Conservation (phyloP, 2,329 filamentous ascomycete species). For the Sporothrix humicola region DNA sequence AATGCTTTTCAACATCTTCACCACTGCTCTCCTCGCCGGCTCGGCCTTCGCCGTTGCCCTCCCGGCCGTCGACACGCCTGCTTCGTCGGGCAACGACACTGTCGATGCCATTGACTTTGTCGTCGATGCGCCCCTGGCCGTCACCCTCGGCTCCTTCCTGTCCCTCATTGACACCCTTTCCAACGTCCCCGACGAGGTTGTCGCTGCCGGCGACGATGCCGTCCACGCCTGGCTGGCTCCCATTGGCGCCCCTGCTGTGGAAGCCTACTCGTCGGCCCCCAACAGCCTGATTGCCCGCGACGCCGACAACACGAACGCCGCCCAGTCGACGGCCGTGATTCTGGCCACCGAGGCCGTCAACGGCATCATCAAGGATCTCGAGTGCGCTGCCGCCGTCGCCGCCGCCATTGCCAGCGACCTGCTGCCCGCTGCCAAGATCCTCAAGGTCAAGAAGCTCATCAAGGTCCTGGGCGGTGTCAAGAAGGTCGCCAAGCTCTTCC, state of each 20-base stretch:
- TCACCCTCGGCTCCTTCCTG: slow-evolving; percentile 29
- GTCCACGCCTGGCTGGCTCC: slow-evolving; percentile 28
- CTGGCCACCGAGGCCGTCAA: slow-evolving; percentile 20
- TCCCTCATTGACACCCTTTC: slow-evolving; percentile 27
- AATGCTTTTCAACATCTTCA: slow-evolving; percentile 26
- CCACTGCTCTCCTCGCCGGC: slow-evolving; percentile 16
- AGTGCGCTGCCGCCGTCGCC: slow-evolving; percentile 22
- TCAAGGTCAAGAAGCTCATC: slow-evolving; percentile 32
- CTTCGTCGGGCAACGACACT: not conserved
- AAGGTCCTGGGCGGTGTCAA: slow-evolving; percentile 31
- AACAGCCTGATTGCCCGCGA: slow-evolving; percentile 3
- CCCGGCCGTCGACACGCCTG: not conserved
- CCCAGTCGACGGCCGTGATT: not conserved
- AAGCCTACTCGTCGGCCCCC: slow-evolving; percentile 3
- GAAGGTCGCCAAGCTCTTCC: slow-evolving; percentile 32
- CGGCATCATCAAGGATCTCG: slow-evolving; percentile 25
- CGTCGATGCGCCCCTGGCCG: slow-evolving; percentile 26
- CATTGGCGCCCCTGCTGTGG: slow-evolving; percentile 8
- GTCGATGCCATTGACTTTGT: slow-evolving; percentile 27
- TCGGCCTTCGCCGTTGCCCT: slow-evolving; percentile 21
- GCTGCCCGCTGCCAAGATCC: slow-evolving; percentile 30
- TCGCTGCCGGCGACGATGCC: slow-evolving; percentile 31
- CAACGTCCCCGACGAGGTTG: slow-evolving; percentile 24
- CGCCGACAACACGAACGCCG: not conserved
- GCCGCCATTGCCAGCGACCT: slow-evolving; percentile 27